Conservation (phyloP, 108 stramenopile species). For the Craspedostauros australis region DNA sequence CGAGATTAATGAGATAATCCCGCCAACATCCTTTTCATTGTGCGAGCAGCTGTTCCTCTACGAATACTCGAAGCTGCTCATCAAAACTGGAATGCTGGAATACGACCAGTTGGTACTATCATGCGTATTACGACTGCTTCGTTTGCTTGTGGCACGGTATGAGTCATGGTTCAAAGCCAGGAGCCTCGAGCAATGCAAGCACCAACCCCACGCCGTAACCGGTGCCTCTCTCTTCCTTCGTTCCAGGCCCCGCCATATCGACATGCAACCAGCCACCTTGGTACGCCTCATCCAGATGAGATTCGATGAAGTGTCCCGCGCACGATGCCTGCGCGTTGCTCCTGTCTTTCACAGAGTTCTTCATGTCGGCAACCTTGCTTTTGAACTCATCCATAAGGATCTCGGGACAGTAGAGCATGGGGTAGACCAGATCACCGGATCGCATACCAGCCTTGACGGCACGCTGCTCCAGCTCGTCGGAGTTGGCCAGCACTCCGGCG, state of each 20-base stretch:
- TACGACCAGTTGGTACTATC: no score
- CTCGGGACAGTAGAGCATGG: constrained; percentile 77
- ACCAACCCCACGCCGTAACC: constrained; percentile 52
- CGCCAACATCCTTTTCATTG: no score
- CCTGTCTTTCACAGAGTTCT: constrained; percentile 80
- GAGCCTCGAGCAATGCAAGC: constrained; percentile 4
- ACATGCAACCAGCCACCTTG: constrained; percentile 81
- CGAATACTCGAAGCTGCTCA: no score
- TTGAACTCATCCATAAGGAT: constrained; percentile 73
- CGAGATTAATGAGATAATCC: no score
- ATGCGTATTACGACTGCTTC: no score
- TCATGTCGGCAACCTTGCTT: constrained; percentile 85
- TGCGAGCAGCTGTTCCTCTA: no score
- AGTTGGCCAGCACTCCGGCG: constrained; percentile 68
- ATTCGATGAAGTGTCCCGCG: constrained; percentile 88
- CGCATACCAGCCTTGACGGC: constrained; percentile 38
- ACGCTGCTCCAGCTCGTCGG: constrained; percentile 54
- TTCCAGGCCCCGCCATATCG: constrained; percentile 79
- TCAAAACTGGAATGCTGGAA: no score
- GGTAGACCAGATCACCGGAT: constrained; percentile 72
- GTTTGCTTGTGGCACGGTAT: no score
- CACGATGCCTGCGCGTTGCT: constrained; percentile 83
- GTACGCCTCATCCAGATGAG: constrained; percentile 52
- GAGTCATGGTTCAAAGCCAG: constrained; percentile 8
- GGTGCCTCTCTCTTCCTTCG: constrained; percentile 50